Conservation (phyloP, 768 basidiomycete genomes). For the Mycena belliarum region DNA sequence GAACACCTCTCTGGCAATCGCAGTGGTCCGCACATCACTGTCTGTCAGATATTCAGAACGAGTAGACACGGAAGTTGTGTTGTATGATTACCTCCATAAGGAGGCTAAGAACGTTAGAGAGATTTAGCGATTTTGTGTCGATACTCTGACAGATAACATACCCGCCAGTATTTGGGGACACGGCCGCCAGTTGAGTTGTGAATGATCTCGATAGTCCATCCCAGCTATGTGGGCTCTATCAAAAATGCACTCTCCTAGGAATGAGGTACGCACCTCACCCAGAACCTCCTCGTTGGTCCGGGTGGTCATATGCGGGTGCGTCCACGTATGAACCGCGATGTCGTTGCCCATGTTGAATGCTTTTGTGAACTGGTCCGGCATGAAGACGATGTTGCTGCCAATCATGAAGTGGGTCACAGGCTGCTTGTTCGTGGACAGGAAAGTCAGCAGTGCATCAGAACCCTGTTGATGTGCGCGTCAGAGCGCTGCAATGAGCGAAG, state of each 20-base stretch:
- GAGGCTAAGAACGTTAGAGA: constrained; percentile 42
- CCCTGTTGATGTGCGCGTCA: constrained; percentile 29
- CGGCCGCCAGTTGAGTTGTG: constrained; percentile 58
- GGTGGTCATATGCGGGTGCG: constrained; percentile 53
- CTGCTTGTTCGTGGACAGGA: constrained; percentile 62
- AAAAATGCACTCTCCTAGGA: background rate
- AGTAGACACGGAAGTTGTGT: too few species aligned
- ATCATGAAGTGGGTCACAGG: constrained; percentile 91
- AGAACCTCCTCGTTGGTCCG: constrained; percentile 46
- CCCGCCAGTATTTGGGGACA: constrained; percentile 72
- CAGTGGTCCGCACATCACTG: constrained; percentile 76
- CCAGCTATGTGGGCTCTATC: constrained; percentile 42
- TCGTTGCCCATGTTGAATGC: constrained; percentile 47
- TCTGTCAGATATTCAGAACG: constrained; percentile 28
- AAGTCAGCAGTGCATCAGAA: constrained; percentile 56
- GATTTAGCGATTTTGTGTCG: too few species aligned
- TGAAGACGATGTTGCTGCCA: constrained; percentile 41
- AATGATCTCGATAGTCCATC: constrained; percentile 62
- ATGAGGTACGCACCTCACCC: constrained; percentile 22
- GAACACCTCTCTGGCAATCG: constrained; percentile 83
- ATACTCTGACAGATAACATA: constrained; percentile 23
- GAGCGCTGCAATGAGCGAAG: background rate
- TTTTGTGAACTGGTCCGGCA: constrained; percentile 4
- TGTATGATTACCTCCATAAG: constrained; percentile 8
- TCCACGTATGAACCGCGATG: constrained; percentile 64